These are phyloP conservation scores for Fusarium floridanum DNA, from an alignment of 2,329 filamentous ascomycete species.

Conservation along the genomic window DNA sequence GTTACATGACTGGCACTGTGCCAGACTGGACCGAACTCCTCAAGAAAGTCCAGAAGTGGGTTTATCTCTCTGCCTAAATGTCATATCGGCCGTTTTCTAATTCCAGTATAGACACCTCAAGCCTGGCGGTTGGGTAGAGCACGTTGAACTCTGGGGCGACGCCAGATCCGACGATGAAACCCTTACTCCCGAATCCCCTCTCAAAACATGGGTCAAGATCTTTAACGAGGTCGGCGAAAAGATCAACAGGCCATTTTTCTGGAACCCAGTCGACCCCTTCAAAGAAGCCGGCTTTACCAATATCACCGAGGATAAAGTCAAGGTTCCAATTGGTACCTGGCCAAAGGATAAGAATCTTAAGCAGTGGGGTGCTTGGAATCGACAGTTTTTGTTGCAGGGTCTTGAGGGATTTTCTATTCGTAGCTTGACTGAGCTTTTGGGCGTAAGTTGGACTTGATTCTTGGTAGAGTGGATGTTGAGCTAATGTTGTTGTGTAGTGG, in stretches of 20 bases:
- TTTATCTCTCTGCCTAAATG: not conserved
- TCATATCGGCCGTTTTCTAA: not conserved
- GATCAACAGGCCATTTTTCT: not conserved
- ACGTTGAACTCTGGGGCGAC: slow-evolving; percentile 1
- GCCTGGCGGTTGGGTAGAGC: not conserved
- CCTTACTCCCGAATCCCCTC: not conserved
- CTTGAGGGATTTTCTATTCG: slow-evolving; percentile 1
- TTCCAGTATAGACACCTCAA: not conserved
- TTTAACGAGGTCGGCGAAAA: not conserved
- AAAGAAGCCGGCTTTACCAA: not conserved
- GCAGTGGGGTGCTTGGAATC: slow-evolving; percentile 5
- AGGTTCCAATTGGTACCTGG: not conserved
- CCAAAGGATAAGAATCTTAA: slow-evolving; percentile 5
- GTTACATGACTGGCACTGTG: slow-evolving; percentile 2
- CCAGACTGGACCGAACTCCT: slow-evolving; percentile 1
- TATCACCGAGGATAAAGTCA: not conserved
- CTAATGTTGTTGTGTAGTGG: not conserved
- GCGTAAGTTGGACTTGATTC: not conserved
- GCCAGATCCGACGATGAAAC: not conserved
- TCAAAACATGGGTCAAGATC: not conserved
- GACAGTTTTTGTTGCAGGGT: not conserved
- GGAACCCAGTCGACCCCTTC: not conserved
- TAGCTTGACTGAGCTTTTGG: slow-evolving; percentile 6
- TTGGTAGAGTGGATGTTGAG: not conserved
- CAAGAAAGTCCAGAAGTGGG: not conserved